Conservation (phyloP, 2,329 filamentous ascomycete species). For the Herpotrichia juniperi region DNA sequence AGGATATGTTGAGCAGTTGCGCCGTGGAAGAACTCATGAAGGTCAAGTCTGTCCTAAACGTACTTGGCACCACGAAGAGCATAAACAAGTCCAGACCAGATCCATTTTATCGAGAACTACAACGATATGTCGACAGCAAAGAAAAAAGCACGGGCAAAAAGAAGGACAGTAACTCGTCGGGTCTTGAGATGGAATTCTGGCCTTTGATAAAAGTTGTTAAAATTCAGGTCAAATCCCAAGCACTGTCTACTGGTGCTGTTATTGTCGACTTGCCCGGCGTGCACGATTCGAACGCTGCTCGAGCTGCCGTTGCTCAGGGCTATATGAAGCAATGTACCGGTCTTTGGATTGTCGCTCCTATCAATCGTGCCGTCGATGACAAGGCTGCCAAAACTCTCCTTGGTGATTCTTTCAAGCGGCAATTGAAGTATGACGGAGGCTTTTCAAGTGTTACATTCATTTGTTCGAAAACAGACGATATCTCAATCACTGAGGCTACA, state of each 20-base stretch:
- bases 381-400: constrained; percentile 63
- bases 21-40: constrained; percentile 51
- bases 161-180: constrained; percentile 31
- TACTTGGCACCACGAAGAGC: constrained; percentile 55
- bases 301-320: constrained; percentile 61
- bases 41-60: constrained; percentile 42
- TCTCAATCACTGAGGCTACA: constrained; percentile 55
- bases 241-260: constrained; percentile 60
- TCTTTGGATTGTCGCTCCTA: constrained; percentile 68
- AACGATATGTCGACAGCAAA: constrained; percentile 62
- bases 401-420: constrained; percentile 62
- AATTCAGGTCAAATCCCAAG: constrained; percentile 58
- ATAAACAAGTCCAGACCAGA: constrained; percentile 47
- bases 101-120: constrained; percentile 55
- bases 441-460: constrained; percentile 65
- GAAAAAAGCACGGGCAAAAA: constrained; percentile 50
- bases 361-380: constrained; percentile 65
- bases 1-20: constrained; percentile 45
- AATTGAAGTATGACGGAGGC: constrained; percentile 64
- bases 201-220: constrained; percentile 61
- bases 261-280: constrained; percentile 66
- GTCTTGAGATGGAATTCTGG: constrained; percentile 50
- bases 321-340: constrained; percentile 67
- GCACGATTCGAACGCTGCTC: constrained; percentile 65
- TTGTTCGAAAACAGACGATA: constrained; percentile 68